Base-by-base conservation (phyloP, 202 grass and related monocot species). In the Musa balbisiana region DNA sequence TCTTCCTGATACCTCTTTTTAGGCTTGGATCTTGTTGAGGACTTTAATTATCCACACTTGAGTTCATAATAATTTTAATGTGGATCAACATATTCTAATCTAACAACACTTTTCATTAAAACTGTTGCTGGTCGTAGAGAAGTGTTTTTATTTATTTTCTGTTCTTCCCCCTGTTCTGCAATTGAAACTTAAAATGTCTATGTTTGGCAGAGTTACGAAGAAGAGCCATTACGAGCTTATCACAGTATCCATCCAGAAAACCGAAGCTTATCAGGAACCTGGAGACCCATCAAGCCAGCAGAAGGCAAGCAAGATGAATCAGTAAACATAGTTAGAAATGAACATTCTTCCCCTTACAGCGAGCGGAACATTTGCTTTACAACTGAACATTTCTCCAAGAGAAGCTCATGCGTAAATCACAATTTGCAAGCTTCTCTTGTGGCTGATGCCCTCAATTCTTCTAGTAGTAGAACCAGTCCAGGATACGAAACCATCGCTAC, bases 301-400 rank as follows among this genome's bases (percentile, higher is more conserved):
- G 88, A 97, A 76, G 87, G 82, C 22, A 83, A 55, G 24, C 88
- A 89, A 76, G 88, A 97, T 23, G 90, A 91, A 82, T 77, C 81
- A 60, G 76, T 81, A 2, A 87, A 76, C 81, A 87, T 83, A 1
- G 86, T 89, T 55, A 73, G 52, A 55, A 93, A 84, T 76, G 93
- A 86, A 0, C 87, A 89, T 84, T 93, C 93, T 76, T 89, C 93
- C 6, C 87, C 90, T n/a, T 87, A 89, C 77, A 93, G 88, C 2
- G 93, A 97, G 73, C 83, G 84, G 2, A 84, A 88, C 26, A 89
- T 92, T 78, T 90, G 76, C 62, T 90, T 83, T 23, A 83, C 90
- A 74, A 93, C 83, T 23, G 88, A 93, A 51, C 86, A 87, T 74
- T 54, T 80, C 11, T 84, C 80, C 27, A 93, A 87, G 50, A 86